These are phyloP conservation scores for Apiospora pterosperma DNA, from an alignment of 2,329 filamentous ascomycete genomes.

Conservation along the genomic window DNA sequence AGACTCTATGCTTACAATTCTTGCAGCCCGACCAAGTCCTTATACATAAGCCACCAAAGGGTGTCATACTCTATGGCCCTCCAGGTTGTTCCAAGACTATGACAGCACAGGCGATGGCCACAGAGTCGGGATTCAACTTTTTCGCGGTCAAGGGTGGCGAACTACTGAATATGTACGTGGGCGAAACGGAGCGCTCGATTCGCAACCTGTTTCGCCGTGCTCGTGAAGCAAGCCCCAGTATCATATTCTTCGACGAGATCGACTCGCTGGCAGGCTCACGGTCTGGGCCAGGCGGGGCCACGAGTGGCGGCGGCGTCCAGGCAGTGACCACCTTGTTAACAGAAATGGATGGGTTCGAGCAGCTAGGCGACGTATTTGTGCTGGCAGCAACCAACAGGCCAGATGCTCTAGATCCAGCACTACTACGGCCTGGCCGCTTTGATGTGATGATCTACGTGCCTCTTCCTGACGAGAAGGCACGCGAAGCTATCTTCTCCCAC, in stretches of 20 bases:
- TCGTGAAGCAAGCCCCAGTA: slow-evolving; percentile 78
- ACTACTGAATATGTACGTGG: slow-evolving; percentile 94
- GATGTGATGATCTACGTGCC: slow-evolving; percentile 84
- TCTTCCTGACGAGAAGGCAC: slow-evolving; percentile 69
- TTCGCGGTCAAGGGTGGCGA: slow-evolving; percentile 92
- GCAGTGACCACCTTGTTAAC: slow-evolving; percentile 86
- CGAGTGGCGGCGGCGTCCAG: slow-evolving; percentile 57
- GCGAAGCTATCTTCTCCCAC: slow-evolving; percentile 72
- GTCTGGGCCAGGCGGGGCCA: slow-evolving; percentile 12
- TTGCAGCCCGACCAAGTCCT: slow-evolving; percentile 32
- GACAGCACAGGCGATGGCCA: slow-evolving; percentile 85
- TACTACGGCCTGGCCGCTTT: slow-evolving; percentile 82
- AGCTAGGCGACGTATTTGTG: slow-evolving; percentile 77
- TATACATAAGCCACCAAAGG: slow-evolving; percentile 62
- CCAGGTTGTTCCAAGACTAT: slow-evolving; percentile 95
- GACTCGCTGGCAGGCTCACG: slow-evolving; percentile 69
- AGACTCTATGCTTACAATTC: slow-evolving; percentile 19
- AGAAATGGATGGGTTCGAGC: slow-evolving; percentile 94
- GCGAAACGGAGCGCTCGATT: slow-evolving; percentile 84
- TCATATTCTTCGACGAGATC: slow-evolving; percentile 97
- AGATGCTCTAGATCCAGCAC: slow-evolving; percentile 77
- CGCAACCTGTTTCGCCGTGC: slow-evolving; percentile 85
- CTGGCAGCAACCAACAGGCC: slow-evolving; percentile 91
- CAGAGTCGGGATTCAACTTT: slow-evolving; percentile 88
- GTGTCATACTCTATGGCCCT: slow-evolving; percentile 84